Conservation (phyloP, 2,329 filamentous ascomycete genomes). For the Penicillium sp. region DNA sequence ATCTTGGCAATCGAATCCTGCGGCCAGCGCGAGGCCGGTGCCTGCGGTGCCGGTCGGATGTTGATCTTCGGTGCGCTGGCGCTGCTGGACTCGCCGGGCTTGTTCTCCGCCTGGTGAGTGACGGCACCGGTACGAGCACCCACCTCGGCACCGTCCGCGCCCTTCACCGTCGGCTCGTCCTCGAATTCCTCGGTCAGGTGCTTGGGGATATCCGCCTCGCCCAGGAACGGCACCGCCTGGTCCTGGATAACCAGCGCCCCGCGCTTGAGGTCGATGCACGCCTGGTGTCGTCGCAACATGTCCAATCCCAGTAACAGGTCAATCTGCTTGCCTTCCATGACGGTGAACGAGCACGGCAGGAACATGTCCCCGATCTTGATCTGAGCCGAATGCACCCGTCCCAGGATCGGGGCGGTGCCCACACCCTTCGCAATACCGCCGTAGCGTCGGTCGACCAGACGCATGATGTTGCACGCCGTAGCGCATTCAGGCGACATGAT, state of each 20-base stretch:
- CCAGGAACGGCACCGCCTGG: conserved; percentile 83
- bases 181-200: conserved; percentile 67
- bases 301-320: conserved; percentile 90
- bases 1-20: conserved; percentile 71
- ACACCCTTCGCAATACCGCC: conserved; percentile 90
- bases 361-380: conserved; percentile 88
- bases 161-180: conserved; percentile 78
- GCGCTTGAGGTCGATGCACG: conserved; percentile 80
- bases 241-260: conserved; percentile 86
- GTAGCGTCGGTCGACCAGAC: conserved; percentile 87
- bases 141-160: conserved; percentile 84
- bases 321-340: conserved; percentile 98
- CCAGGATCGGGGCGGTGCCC: conserved; percentile 89
- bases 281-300: conserved; percentile 96
- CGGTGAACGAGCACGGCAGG: conserved; percentile 92
- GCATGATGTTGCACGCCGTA: conserved; percentile 91
- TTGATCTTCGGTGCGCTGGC: conserved; percentile 20
- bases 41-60: conserved; percentile 28
- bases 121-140: conserved; percentile 75
- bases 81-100: conserved; percentile 1
- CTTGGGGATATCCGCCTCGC: conserved; percentile 92
- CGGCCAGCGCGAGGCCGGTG: conserved; percentile 45
- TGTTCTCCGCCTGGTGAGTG: conserved; percentile 34
- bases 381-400: conserved; percentile 90
- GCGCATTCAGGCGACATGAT: conserved; percentile 97